Percentiles rank a stretch among this genome's conserved stretches.
Evolutionary conservation across 352 stramenopile genomes (phyloP).

Genomic region (Globisporangium yorkense): DNA sequence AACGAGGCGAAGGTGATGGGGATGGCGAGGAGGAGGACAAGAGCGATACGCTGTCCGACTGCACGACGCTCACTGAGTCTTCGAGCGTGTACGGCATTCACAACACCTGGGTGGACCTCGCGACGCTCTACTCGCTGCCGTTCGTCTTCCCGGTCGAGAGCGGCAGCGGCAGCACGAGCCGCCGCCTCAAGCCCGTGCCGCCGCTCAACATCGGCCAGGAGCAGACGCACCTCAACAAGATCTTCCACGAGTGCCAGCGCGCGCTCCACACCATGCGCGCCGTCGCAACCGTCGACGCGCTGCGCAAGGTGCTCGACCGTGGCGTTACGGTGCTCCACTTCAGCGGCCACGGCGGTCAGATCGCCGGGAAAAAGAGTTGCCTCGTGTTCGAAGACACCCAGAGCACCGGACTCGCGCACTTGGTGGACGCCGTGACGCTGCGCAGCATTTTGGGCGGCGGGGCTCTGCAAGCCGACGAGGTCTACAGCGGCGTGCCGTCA

Average conservation of each 20-base stretch:
- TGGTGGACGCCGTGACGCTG: slow-evolving; percentile 60
- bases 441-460: slow-evolving; percentile 42
- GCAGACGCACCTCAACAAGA: slow-evolving; percentile 60
- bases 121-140: slow-evolving; percentile 64
- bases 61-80: slow-evolving; percentile 58
- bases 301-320: slow-evolving; percentile 74
- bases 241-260: slow-evolving; percentile 70
- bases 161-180: slow-evolving; percentile 7
- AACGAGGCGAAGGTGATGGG: not conserved
- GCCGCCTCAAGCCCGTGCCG: slow-evolving; percentile 52
- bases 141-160: slow-evolving; percentile 47
- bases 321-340: slow-evolving; percentile 76
- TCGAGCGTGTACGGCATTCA: slow-evolving; percentile 73
- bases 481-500: not conserved
- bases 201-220: slow-evolving; percentile 65
- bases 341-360: slow-evolving; percentile 62
- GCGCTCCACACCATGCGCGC: slow-evolving; percentile 71
- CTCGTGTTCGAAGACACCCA: slow-evolving; percentile 79
- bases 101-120: slow-evolving; percentile 78
- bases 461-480: slow-evolving; percentile 13
- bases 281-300: slow-evolving; percentile 60
- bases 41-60: slow-evolving; percentile 74
- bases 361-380: slow-evolving; percentile 57
- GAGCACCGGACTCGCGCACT: slow-evolving; percentile 50
- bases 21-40: slow-evolving; percentile 45